Evolutionary conservation across 1,284 basidiomycete genomes (phyloP), one percentile per base, ranked within the genome.

Genomic region (Amylostereum areolatum): DNA sequence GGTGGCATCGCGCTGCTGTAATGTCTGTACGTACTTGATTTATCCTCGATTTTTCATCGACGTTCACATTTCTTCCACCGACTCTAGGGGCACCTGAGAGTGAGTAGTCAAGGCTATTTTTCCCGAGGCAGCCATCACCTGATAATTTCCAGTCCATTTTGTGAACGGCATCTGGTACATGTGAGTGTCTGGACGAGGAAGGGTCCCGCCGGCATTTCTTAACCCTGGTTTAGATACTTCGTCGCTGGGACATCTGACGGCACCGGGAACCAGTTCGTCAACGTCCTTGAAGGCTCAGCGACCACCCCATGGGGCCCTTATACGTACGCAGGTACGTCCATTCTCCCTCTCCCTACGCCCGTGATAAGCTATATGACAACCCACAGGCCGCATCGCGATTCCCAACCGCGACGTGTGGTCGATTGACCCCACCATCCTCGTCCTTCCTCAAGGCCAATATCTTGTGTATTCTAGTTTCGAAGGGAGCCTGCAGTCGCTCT

Each of bases 391-490:
- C 12, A 60, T 69, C 35, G 56, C 46, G 4, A 63, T 66, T 8
- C 66, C 65, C 3, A 62, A 65, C 50, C 57, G 65, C 10, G 66
- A 71, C 46, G 66, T 68, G 3, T 69, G 67, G 68, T 55, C 63
- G 11, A 68, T 71, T 42, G 69, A 72, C 48, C 61, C 57, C 8
- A 68, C 66, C 0, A 53, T 71, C 7, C 52, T 69, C 29, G 53
- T 67, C 44, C 35, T 61, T 24, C 55, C 57, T 24, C 43, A 55
- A 1, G 62, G 53, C 27, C 51, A 57, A 3, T 70, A 69, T 45
- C 53, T 70, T n/a, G 64, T 71, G 2, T 69, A 65, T 49, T 67
- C 67, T 3, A 61, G 59, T 41, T 68, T 59, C 60, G 65, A 69
- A 50, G 63, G 64, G 7, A 50, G 51, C 37, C 53, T 65, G 42